Evolutionary conservation across 768 basidiomycete species (phyloP).

Genomic region (Cyclocybe cylindracea): DNA sequence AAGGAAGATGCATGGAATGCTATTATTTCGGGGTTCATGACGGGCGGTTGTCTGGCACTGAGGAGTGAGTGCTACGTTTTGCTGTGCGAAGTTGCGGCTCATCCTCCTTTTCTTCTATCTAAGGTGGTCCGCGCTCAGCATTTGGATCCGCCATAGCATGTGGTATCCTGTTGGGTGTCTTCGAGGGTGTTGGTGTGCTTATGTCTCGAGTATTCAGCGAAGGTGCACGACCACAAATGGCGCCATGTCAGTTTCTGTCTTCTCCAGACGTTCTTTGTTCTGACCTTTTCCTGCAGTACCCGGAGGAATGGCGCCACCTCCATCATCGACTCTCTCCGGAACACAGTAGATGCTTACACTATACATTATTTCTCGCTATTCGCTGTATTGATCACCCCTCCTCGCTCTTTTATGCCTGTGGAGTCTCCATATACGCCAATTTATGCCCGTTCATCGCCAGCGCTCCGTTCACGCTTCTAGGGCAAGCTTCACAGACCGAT

Average conservation of each 20-base stretch:
- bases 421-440: too few relatives aligned
- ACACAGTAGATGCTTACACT: slow-evolving; percentile 45
- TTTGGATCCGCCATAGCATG: slow-evolving; percentile 94
- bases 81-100: slow-evolving; percentile 1
- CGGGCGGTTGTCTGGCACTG: slow-evolving; percentile 92
- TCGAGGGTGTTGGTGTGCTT: slow-evolving; percentile 94
- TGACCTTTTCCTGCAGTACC: slow-evolving; percentile 41
- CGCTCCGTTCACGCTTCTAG: too few relatives aligned
- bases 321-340: slow-evolving; percentile 39
- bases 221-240: slow-evolving; percentile 75
- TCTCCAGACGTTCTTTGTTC: neutral
- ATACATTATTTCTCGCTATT: slow-evolving; percentile 21
- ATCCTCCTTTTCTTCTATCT: neutral
- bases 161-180: slow-evolving; percentile 92
- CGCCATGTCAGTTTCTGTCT: slow-evolving; percentile 58
- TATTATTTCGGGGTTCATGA: slow-evolving; percentile 97
- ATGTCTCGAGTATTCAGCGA: slow-evolving; percentile 88
- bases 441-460: too few relatives aligned
- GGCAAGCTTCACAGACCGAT: too few relatives aligned
- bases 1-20: slow-evolving; percentile 99
- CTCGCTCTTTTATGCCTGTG: slow-evolving; percentile 6
- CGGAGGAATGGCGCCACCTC: slow-evolving; percentile 53
- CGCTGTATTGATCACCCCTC: slow-evolving; percentile 24
- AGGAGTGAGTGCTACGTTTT: slow-evolving; percentile 68
- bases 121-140: slow-evolving; percentile 92